These are phyloP conservation scores for Sclerotinia spermophila DNA, from an alignment of 2,329 filamentous ascomycete species.

Conservation along the genomic window DNA sequence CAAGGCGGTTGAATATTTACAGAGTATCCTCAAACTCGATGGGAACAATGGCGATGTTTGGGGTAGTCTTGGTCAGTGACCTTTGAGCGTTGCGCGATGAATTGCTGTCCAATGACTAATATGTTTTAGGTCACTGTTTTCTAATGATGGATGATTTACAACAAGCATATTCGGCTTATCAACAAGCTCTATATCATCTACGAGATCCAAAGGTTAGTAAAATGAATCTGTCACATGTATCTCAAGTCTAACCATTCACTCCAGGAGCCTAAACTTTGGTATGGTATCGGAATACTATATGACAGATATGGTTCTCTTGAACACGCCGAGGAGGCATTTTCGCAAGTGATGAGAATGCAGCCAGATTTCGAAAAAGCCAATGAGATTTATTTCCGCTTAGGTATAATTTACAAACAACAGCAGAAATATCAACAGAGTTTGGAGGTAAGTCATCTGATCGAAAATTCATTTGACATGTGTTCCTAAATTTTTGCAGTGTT, in stretches of 20 bases:
- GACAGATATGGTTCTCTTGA: constrained; percentile 95
- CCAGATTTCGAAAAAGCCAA: constrained; percentile 98
- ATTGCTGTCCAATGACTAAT: constrained; percentile 24
- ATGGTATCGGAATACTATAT: constrained; percentile 96
- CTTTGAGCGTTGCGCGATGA: neutral
- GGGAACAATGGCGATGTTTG: constrained; percentile 88
- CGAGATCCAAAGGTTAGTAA: constrained; percentile 77
- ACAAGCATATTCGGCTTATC: constrained; percentile 94
- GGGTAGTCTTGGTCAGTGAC: constrained; percentile 77
- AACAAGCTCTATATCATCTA: constrained; percentile 89
- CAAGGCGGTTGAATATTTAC: constrained; percentile 88
- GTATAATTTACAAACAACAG: constrained; percentile 99
- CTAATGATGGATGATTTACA: constrained; percentile 98
- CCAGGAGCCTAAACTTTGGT: constrained; percentile 95
- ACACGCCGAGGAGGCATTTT: constrained; percentile 96
- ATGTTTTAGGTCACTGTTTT: constrained; percentile 78
- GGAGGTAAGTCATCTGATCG: constrained; percentile 58
- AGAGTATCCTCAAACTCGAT: constrained; percentile 87
- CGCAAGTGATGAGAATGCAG: constrained; percentile 98
- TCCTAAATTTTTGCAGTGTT: constrained; percentile 61
- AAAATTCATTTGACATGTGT: neutral
- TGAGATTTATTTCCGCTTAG: constrained; percentile 96
- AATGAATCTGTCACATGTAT: neutral
- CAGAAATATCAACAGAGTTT: constrained; percentile 89
- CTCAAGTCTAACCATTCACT: constrained; percentile 23